Evolutionary conservation across 208 protist genomes (phyloP).

Genomic region (Trypanosomatidae sp.): DNA sequence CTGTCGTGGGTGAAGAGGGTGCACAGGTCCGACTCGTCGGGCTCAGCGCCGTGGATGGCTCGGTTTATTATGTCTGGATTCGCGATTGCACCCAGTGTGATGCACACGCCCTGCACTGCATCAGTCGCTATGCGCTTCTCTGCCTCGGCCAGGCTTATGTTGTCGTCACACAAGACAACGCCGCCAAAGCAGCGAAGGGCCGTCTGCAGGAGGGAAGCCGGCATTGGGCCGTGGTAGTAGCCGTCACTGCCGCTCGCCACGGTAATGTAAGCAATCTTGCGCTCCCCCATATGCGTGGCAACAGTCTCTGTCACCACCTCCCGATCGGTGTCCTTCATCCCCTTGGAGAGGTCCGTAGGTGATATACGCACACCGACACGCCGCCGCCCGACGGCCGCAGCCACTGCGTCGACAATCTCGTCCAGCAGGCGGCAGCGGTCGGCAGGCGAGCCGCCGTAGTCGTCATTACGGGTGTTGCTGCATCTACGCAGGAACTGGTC

Average conservation of each 20-base stretch:
- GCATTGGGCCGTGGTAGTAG: slow-evolving; percentile 28
- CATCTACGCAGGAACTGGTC: slow-evolving; percentile 62
- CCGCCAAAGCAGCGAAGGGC: neutral
- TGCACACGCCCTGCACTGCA: slow-evolving; percentile 25
- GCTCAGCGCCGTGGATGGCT: slow-evolving; percentile 5
- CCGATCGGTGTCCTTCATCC: slow-evolving; percentile 14
- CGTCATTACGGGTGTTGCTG: slow-evolving; percentile 63
- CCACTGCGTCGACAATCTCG: slow-evolving; percentile 56
- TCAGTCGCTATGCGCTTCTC: slow-evolving; percentile 1
- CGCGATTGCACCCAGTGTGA: slow-evolving; percentile 37
- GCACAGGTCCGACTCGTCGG: slow-evolving; percentile 10
- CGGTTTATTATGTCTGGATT: slow-evolving; percentile 61
- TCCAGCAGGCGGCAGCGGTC: slow-evolving; percentile 49
- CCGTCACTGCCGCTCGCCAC: slow-evolving; percentile 21
- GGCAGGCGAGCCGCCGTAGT: slow-evolving; percentile 79
- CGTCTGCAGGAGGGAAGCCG: neutral
- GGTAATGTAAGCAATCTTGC: slow-evolving; percentile 26
- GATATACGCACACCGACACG: slow-evolving; percentile 46
- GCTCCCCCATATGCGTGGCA: slow-evolving; percentile 11
- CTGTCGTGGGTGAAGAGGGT: slow-evolving; percentile 17
- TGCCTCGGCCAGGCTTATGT: slow-evolving; percentile 16
- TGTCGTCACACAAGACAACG: slow-evolving; percentile 33
- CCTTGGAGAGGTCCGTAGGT: slow-evolving; percentile 27
- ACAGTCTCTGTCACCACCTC: slow-evolving; percentile 17
- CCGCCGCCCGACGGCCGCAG: slow-evolving; percentile 21